These are phyloP conservation scores for Pyrus pyrifolia DNA, from an alignment of 306 rosid species.

Conservation along the genomic window DNA sequence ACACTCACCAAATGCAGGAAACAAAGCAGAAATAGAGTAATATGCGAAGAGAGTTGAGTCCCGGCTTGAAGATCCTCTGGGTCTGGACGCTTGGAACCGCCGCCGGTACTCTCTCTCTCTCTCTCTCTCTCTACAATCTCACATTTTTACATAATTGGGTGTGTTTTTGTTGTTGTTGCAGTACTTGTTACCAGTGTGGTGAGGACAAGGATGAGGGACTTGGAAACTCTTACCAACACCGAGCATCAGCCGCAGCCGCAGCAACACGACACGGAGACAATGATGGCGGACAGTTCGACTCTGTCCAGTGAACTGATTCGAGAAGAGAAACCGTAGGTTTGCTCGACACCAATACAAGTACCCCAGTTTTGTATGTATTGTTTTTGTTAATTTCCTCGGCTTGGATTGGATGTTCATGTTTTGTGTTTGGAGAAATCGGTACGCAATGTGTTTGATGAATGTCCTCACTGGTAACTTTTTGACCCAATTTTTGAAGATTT, in stretches of 20 bases:
- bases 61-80: conserved; percentile 85
- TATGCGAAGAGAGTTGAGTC: conserved; percentile 66
- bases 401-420: background rate
- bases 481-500: background rate
- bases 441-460: conserved; percentile 41
- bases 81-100: conserved; percentile 90
- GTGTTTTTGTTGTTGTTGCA: conserved; percentile 10
- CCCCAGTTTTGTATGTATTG: background rate
- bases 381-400: background rate
- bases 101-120: conserved; percentile 35
- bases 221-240: conserved; percentile 33
- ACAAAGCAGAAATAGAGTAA: background rate
- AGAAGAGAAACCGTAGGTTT: conserved; percentile 32
- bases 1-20: background rate
- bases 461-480: conserved; percentile 13
- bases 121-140: background rate
- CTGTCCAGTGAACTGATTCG: background rate
- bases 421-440: background rate
- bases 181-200: conserved; percentile 56
- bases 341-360: conserved; percentile 2
- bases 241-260: conserved; percentile 29
- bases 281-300: conserved; percentile 16
- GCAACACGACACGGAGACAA: conserved; percentile 13
- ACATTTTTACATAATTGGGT: background rate
- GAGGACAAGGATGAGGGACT: conserved; percentile 47